Evolutionary conservation across 257 asterid species (phyloP).

Genomic region (Striga asiatica): DNA sequence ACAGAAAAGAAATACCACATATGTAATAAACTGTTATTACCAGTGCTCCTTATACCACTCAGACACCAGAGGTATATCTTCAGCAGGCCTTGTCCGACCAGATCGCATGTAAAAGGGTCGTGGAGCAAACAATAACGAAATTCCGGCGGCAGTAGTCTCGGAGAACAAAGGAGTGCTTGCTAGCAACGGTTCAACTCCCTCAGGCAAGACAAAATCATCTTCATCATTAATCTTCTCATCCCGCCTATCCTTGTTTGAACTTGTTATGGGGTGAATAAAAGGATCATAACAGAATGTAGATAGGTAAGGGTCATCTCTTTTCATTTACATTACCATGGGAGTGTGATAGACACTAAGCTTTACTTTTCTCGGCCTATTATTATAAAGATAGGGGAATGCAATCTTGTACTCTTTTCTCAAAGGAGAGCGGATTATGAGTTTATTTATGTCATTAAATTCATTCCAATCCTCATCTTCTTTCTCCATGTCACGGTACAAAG

Average conservation of each 20-base stretch:
- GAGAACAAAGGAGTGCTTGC: constrained; percentile 59
- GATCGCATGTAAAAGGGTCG: constrained; percentile 98
- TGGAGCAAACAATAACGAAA: constrained; percentile 92
- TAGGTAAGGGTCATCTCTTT: constrained; percentile 96
- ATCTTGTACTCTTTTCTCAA: constrained; percentile 95
- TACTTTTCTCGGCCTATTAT: constrained; percentile 91
- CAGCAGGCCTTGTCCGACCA: constrained; percentile 98
- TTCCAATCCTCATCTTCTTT: constrained; percentile 99
- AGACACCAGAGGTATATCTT: constrained; percentile 95
- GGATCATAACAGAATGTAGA: constrained; percentile 97
- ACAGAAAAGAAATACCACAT: background rate
- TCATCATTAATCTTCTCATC: constrained; percentile 60
- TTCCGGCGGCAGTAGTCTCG: constrained; percentile 96
- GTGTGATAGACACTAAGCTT: constrained; percentile 85
- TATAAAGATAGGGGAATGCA: constrained; percentile 93
- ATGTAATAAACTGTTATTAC: constrained; percentile 26
- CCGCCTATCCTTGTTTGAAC: constrained; percentile 59
- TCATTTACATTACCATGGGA: constrained; percentile 95
- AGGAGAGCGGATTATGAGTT: constrained; percentile 93
- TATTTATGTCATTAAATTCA: constrained; percentile 93
- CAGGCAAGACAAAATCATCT: constrained; percentile 80
- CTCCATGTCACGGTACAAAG: constrained; percentile 97
- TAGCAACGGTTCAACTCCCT: constrained; percentile 77
- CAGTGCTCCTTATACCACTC: constrained; percentile 99
- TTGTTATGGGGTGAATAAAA: constrained; percentile 84